Evolutionary conservation across 305 asterid species (phyloP).

Genomic region (Fraxinus dipetala): DNA sequence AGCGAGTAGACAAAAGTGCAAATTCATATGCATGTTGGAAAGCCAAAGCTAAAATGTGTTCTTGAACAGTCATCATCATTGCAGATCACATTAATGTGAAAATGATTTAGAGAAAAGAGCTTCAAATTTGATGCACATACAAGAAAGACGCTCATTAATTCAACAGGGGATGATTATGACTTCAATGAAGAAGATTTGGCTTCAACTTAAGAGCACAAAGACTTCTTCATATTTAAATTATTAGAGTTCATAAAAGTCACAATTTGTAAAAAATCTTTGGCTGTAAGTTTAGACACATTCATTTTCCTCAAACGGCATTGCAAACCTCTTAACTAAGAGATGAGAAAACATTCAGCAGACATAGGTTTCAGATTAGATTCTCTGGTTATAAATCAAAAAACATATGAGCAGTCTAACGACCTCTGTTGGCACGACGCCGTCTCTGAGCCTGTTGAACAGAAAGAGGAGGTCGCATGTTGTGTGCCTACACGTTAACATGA

Average conservation of each 20-base stretch:
- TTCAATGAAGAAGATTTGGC: neutral
- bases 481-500: constrained; percentile 46
- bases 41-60: neutral
- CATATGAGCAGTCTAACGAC: constrained; percentile 33
- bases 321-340: neutral
- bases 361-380: neutral
- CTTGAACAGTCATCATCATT: neutral
- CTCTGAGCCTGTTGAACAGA: constrained; percentile 65
- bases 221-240: neutral
- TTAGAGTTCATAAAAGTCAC: neutral
- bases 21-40: neutral
- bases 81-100: neutral
- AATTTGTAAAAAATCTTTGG: neutral
- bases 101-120: neutral
- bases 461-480: constrained; percentile 76
- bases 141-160: neutral
- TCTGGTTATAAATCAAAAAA: constrained; percentile 7
- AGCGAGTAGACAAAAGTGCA: neutral
- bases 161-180: neutral
- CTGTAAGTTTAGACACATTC: neutral
- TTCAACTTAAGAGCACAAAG: neutral
- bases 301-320: neutral
- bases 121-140: neutral
- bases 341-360: neutral
- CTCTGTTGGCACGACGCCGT: constrained; percentile 40